Percentiles rank a stretch among this genome's conserved stretches.
These are phyloP conservation scores for Claviceps fusiformis DNA, from an alignment of 2,329 filamentous ascomycete genomes.

Conservation along the genomic window DNA sequence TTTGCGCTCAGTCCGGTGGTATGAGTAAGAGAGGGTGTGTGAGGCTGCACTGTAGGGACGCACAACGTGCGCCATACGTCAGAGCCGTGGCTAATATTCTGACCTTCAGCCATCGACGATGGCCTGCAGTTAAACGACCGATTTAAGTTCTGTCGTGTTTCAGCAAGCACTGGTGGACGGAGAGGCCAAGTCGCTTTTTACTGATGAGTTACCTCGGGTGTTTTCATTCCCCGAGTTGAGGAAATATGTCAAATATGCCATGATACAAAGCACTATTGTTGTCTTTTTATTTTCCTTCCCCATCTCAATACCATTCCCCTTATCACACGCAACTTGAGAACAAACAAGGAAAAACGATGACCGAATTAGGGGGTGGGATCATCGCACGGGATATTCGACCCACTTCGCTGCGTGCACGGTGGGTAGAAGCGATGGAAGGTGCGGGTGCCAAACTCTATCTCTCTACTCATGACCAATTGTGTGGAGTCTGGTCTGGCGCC, in stretches of 20 bases:
- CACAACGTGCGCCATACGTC: not conserved
- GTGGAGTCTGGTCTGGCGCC: no score
- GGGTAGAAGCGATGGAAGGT: no score
- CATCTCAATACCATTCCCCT: no score
- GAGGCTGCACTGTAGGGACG: no score
- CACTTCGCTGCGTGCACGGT: not conserved
- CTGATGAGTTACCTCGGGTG: not conserved
- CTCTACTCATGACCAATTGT: no score
- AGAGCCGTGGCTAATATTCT: not conserved
- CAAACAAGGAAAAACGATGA: not conserved
- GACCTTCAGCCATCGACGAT: not conserved
- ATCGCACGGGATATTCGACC: not conserved
- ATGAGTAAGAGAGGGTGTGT: no score
- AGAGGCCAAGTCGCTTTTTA: not conserved
- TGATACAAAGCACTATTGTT: not conserved
- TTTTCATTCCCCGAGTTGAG: not conserved
- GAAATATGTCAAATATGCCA: no score
- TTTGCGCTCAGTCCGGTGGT: not conserved
- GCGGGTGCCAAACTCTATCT: no score
- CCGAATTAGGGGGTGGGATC: not conserved
- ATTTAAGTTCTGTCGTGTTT: not conserved
- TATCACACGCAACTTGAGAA: not conserved
- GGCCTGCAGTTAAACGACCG: not conserved
- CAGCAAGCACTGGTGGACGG: not conserved
- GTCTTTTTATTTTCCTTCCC: not conserved